A percentile compares a stretch with the other conserved stretches of the same genome.
Evolutionary conservation across 1,284 basidiomycete genomes (phyloP).

Genomic region (Trichosporon sp.): DNA sequence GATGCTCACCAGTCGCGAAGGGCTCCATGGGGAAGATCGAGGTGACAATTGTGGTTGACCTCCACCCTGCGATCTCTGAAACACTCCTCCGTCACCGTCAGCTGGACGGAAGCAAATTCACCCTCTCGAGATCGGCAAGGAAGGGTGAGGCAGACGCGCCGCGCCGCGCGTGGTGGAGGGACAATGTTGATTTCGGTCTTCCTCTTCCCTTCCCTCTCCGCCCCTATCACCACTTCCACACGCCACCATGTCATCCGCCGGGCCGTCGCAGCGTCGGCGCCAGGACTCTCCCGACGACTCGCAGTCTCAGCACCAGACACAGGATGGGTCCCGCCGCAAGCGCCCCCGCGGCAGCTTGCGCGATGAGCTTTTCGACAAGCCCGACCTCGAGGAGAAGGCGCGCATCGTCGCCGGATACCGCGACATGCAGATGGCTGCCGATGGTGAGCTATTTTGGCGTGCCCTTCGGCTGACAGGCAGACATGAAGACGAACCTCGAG

Average conservation of each 20-base stretch:
- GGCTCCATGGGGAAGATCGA: background rate
- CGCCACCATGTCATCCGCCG: background rate
- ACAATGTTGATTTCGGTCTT: background rate
- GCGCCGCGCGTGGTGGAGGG: conserved; percentile 6
- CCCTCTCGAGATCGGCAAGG: background rate
- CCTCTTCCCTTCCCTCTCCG: background rate
- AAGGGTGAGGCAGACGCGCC: background rate
- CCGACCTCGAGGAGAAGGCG: conserved; percentile 26
- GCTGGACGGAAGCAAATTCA: background rate
- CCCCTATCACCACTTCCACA: background rate
- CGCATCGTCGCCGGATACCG: conserved; percentile 25
- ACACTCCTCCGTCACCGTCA: background rate
- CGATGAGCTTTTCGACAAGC: conserved; percentile 31
- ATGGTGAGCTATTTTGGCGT: conserved; percentile 23
- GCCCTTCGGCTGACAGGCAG: conserved; percentile 18
- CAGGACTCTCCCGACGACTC: background rate
- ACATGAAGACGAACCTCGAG: conserved; percentile 32
- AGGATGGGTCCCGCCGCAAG: background rate
- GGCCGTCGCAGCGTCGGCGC: conserved; percentile 8
- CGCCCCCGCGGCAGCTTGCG: conserved; percentile 3
- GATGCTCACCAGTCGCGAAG: conserved; percentile 8
- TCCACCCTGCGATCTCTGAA: background rate
- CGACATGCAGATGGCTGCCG: conserved; percentile 29
- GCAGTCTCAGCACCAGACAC: background rate
- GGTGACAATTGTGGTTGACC: background rate